A percentile compares a stretch with the other conserved stretches of the same genome.
These are phyloP conservation scores for Biscogniauxia sp. DNA, from an alignment of 2,329 filamentous ascomycete genomes.

Conservation along the genomic window DNA sequence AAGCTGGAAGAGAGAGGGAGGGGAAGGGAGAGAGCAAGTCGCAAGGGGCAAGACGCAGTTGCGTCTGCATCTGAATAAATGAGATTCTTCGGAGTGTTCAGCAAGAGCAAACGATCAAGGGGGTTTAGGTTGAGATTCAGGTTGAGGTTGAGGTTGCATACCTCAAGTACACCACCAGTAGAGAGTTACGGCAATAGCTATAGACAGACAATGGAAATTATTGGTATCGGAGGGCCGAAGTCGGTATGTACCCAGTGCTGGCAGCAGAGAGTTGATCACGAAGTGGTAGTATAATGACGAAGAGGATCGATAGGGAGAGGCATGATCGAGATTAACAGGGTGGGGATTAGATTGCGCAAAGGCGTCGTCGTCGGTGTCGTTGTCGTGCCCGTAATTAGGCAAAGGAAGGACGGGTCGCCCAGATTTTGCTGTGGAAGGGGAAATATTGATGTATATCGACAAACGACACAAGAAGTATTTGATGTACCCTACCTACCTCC, in stretches of 20 bases:
- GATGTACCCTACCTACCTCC: no score
- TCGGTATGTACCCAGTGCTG: not conserved
- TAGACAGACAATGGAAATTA: not conserved
- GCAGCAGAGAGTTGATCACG: not conserved
- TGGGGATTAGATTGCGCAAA: not conserved
- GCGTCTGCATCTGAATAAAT: conserved; percentile 11
- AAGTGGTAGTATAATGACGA: not conserved
- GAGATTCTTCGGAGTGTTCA: not conserved
- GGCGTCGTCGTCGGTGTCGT: not conserved
- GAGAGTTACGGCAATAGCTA: not conserved
- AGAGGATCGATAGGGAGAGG: not conserved
- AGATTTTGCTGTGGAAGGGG: no score
- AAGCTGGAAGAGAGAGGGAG: conserved; percentile 8
- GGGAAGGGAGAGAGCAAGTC: conserved; percentile 8
- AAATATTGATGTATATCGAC: no score
- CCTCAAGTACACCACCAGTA: no score
- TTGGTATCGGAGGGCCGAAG: no score
- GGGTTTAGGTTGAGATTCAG: no score
- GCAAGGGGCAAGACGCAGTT: conserved; percentile 3
- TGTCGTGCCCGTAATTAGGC: no score
- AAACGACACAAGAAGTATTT: no score
- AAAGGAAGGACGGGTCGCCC: no score
- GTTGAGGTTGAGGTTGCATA: no score
- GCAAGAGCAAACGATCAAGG: not conserved
- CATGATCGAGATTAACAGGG: not conserved